A percentile compares a stretch with the other conserved stretches of the same genome.
phyloP scores from a whole-genome alignment of 495 filamentous ascomycete species.

The Tuber brumale region DNA sequence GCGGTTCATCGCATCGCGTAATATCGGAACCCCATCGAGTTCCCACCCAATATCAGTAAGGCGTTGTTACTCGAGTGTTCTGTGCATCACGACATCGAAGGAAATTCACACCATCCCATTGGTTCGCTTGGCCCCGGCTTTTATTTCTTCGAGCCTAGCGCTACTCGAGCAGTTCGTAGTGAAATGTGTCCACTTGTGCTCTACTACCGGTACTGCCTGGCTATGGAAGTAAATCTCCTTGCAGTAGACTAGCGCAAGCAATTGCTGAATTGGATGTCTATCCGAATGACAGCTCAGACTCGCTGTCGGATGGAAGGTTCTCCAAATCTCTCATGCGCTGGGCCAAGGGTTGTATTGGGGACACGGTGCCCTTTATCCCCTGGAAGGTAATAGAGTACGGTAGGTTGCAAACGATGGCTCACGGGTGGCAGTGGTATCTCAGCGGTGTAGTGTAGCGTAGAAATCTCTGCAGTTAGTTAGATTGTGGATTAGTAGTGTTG shows the following conservation, averaged over 20 bases:
- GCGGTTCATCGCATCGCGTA: not conserved
- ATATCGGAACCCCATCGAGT: not conserved
- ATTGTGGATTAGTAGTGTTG: not conserved
- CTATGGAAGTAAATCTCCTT: not conserved
- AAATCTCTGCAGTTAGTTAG: not conserved
- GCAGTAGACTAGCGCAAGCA: not conserved
- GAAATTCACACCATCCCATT: not conserved
- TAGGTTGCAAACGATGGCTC: not conserved
- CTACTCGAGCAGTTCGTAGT: not conserved
- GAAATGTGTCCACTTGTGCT: not conserved
- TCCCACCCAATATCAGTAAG: not conserved
- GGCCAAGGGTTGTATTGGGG: not conserved
- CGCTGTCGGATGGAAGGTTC: not conserved
- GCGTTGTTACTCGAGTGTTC: not conserved
- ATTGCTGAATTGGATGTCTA: not conserved
- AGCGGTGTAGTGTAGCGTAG: not conserved
- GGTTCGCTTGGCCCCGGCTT: not conserved
- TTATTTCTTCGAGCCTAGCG: not conserved
- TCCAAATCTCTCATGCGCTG: not conserved
- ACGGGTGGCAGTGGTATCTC: not conserved
- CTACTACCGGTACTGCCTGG: not conserved
- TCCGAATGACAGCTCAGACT: constrained; percentile 4
- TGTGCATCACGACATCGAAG: not conserved
- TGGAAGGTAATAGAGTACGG: not conserved
- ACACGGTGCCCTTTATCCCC: not conserved